A percentile compares a stretch with the other conserved stretches of the same genome.
phyloP scores from a whole-genome alignment of 371 early-diverging fungal genomes.

The Rhizopus stolonifer region DNA sequence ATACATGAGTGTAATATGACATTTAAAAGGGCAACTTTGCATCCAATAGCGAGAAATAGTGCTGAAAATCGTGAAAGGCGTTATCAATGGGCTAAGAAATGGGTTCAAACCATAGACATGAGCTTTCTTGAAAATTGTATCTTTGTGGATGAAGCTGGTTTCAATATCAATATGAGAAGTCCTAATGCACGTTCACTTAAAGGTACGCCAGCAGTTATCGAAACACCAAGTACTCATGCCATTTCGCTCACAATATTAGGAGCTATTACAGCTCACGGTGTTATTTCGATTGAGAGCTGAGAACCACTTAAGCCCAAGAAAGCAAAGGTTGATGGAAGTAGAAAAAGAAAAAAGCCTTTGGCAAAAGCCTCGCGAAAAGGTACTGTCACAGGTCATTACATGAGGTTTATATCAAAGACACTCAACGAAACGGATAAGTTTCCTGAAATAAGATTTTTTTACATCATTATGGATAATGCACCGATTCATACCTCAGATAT shows the following conservation, averaged over 20 bases:
- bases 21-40: constrained; percentile 8
- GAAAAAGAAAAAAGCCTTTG: constrained; percentile 3
- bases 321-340: neutral
- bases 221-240: constrained; percentile 10
- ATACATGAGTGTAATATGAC: constrained; percentile 21
- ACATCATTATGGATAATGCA: constrained; percentile 21
- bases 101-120: neutral
- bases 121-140: constrained; percentile 6
- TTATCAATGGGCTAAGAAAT: constrained; percentile 11
- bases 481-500: constrained; percentile 17
- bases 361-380: neutral
- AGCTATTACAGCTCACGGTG: constrained; percentile 11
- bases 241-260: constrained; percentile 12
- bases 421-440: constrained; percentile 6
- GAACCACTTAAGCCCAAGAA: constrained; percentile 5
- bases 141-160: constrained; percentile 19
- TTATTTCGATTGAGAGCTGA: constrained; percentile 8
- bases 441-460: constrained; percentile 9
- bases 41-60: constrained; percentile 16
- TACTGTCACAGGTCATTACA: constrained; percentile 18
- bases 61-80: constrained; percentile 12
- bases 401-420: constrained; percentile 3
- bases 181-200: constrained; percentile 10
- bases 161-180: constrained; percentile 12
- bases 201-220: constrained; percentile 18